Evolutionary conservation across 306 rosid genomes (phyloP), one percentile per base, ranked within the genome.

Genomic region (Lupinus albus): DNA sequence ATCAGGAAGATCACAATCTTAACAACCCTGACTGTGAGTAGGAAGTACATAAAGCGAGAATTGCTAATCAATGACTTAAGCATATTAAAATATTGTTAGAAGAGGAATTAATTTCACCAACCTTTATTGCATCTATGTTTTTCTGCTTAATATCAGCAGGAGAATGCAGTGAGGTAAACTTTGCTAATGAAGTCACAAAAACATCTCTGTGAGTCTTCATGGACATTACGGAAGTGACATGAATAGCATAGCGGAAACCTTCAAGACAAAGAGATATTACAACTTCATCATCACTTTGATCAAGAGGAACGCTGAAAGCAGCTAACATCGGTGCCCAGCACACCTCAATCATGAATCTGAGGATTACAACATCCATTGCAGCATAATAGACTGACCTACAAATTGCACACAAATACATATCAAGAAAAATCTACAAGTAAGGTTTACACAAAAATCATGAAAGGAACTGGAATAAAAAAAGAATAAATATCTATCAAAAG

Each of bases 261-360:
- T 90, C 95, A 49, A 94, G 97, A 63, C 99, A 94, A 8, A 94
- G 77, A 70, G 82, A 84, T 81, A 90, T 85, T 71, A 94, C 77
- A 54, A 86, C 81, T 84, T 90, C 99, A 51, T 94, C 99, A 42
- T 94, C 96, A 79, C 89, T 94, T 82, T 84, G 99, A 78, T 94
- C 99, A 52, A 94, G 97, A 32, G 99, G 96, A 72, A 94, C 99
- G 51, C 99, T 94, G 85, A 94, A 94, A 70, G 99, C 99, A 76
- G 99, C 99, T 73, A 94, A 71, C 96, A 88, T 94, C 28, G 99
- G 99, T 78, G 99, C 99, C 99, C 99, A 94, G 78, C 99, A 94
- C 25, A 79, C 97, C 83, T 94, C 97, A 77, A 90, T 82, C 99
- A 94, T 94, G 78, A 94, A 94, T 84, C 87, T 86, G 17, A 94